phyloP scores from a whole-genome alignment of 192 early-diverging fungal genomes.

The Anaeromyces robustus region DNA sequence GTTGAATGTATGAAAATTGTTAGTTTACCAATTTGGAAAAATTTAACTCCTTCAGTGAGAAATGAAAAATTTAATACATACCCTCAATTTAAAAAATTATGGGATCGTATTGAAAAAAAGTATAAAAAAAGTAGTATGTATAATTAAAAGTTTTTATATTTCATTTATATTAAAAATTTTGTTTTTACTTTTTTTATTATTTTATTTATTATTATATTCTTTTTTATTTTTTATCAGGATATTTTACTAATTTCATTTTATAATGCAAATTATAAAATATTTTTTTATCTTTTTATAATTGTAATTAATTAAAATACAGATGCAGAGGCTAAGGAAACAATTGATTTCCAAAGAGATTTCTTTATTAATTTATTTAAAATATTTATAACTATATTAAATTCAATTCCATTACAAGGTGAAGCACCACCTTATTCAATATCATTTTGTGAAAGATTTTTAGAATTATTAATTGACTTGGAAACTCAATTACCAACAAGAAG shows the following conservation, averaged over 20 bases:
- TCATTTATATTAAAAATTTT: too few relatives aligned
- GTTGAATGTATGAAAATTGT: constrained; percentile 61
- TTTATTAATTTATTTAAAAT: background rate
- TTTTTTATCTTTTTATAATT: too few relatives aligned
- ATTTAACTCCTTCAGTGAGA: constrained; percentile 24
- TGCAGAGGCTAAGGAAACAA: background rate
- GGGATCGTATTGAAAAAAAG: constrained; percentile 29
- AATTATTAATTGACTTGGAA: constrained; percentile 75
- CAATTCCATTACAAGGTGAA: background rate
- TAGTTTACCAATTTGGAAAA: constrained; percentile 58
- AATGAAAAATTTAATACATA: constrained; percentile 43
- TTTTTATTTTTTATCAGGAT: too few relatives aligned
- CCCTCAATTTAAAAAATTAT: constrained; percentile 47
- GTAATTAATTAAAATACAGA: background rate
- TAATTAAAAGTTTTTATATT: background rate
- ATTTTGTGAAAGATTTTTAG: constrained; percentile 45
- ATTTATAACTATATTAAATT: background rate
- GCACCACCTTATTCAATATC: background rate
- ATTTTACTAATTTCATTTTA: too few relatives aligned
- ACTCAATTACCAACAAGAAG: constrained; percentile 86
- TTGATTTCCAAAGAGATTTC: background rate
- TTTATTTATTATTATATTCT: too few relatives aligned
- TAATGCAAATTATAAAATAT: too few relatives aligned
- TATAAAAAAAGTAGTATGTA: background rate
- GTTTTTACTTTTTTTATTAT: too few relatives aligned